Conservation (phyloP, 2,329 filamentous ascomycete genomes). For the Teratosphaeria pseudoeucalypti region DNA sequence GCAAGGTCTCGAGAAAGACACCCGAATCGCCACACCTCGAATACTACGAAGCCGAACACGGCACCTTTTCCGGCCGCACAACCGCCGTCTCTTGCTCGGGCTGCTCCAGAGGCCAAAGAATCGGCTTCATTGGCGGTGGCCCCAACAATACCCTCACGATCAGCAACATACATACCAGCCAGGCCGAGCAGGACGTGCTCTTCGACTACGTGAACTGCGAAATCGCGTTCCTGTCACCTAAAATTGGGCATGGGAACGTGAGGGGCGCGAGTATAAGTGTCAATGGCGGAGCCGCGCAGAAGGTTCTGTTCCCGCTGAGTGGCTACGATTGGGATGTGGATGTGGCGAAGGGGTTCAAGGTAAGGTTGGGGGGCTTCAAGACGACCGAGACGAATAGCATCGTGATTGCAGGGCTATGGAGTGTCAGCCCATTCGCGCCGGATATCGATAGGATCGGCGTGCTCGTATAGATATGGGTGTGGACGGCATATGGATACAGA, state of each 20-base stretch:
- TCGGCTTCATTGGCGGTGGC: conserved; percentile 18
- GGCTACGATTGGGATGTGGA: neutral
- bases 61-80: conserved; percentile 23
- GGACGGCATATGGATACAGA: neutral
- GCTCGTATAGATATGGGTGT: neutral
- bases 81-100: conserved; percentile 21
- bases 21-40: neutral
- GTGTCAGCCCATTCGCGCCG: neutral
- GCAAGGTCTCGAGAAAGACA: neutral
- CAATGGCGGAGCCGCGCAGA: conserved; percentile 26
- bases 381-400: neutral
- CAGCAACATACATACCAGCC: conserved; percentile 15
- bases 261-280: conserved; percentile 29
- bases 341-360: neutral
- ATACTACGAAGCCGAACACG: conserved; percentile 24
- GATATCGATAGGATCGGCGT: neutral
- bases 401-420: neutral
- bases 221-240: conserved; percentile 25
- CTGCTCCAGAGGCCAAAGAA: conserved; percentile 25
- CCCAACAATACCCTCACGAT: conserved; percentile 20
- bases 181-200: conserved; percentile 24
- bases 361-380: neutral
- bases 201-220: conserved; percentile 35
- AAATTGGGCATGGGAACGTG: conserved; percentile 15
- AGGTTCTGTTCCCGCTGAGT: conserved; percentile 28